Evolutionary conservation across 331 rosid species (phyloP).

Genomic region (Cydonia oblonga): DNA sequence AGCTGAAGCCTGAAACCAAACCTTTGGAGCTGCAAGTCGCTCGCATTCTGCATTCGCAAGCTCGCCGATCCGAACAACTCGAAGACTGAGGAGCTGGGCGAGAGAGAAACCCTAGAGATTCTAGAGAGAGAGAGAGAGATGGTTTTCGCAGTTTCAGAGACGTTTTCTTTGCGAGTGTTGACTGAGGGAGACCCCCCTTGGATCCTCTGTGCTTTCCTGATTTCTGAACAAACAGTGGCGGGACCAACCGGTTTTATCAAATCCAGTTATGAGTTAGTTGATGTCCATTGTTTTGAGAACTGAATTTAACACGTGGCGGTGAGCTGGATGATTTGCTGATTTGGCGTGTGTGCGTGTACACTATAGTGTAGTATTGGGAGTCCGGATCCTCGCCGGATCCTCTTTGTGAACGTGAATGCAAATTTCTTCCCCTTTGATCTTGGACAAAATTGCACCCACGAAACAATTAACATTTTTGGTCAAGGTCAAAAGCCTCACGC

Average conservation of each 20-base stretch:
- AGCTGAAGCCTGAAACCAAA: background rate
- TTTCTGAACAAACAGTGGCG: conserved; percentile 13
- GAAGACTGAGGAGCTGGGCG: background rate
- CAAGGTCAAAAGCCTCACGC: too few relatives aligned
- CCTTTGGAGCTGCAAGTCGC: conserved; percentile 5
- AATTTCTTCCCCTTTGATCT: too few relatives aligned
- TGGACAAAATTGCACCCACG: too few relatives aligned
- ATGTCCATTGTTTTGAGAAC: conserved; percentile 16
- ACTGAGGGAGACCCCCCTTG: conserved; percentile 12
- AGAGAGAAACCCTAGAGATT: background rate
- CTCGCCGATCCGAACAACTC: conserved; percentile 12
- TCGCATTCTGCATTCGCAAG: conserved; percentile 11
- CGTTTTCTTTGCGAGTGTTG: conserved; percentile 19
- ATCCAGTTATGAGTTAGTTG: conserved; percentile 27
- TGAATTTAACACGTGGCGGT: conserved; percentile 31
- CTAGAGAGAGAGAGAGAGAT: background rate
- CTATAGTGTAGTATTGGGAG: background rate
- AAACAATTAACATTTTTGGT: too few relatives aligned
- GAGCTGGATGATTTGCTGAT: background rate
- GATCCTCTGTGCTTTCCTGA: conserved; percentile 1
- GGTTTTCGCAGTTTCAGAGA: conserved; percentile 13
- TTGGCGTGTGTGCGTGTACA: background rate
- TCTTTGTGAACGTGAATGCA: too few relatives aligned
- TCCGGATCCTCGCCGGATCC: too few relatives aligned
- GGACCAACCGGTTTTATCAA: conserved; percentile 31